Conservation (phyloP, 768 basidiomycete species). For the Boletus rubroflammeus region DNA sequence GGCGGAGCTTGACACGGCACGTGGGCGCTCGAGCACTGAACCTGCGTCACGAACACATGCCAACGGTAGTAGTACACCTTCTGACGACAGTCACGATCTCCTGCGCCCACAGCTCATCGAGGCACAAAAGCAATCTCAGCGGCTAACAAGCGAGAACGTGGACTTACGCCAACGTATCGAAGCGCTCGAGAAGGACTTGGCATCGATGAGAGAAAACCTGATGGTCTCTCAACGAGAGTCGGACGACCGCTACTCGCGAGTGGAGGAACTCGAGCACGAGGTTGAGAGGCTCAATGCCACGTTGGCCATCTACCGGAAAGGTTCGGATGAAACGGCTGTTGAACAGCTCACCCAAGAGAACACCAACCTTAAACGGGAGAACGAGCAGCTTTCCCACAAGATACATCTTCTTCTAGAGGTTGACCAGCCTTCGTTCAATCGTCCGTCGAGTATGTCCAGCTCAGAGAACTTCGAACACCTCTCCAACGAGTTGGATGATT, state of each 20-base stretch:
- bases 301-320: slow-evolving; percentile 68
- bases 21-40: slow-evolving; percentile 55
- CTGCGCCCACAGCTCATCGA: slow-evolving; percentile 73
- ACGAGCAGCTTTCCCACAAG: slow-evolving; percentile 88
- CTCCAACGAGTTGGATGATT: slow-evolving; percentile 78
- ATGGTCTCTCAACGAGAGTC: slow-evolving; percentile 72
- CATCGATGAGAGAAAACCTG: slow-evolving; percentile 64
- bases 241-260: slow-evolving; percentile 69
- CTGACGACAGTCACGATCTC: slow-evolving; percentile 64
- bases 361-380: slow-evolving; percentile 72
- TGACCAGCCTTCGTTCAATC: slow-evolving; percentile 71
- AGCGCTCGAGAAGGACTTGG: slow-evolving; percentile 70
- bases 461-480: slow-evolving; percentile 83
- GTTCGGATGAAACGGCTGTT: slow-evolving; percentile 69
- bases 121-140: slow-evolving; percentile 71
- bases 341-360: slow-evolving; percentile 86
- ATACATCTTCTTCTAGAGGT: slow-evolving; percentile 86
- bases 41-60: slow-evolving; percentile 47
- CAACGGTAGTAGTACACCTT: slow-evolving; percentile 79
- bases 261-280: slow-evolving; percentile 79
- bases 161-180: slow-evolving; percentile 73
- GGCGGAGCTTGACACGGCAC: slow-evolving; percentile 70
- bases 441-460: slow-evolving; percentile 72
- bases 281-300: slow-evolving; percentile 73
- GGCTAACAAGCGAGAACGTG: slow-evolving; percentile 68